phyloP scores from a whole-genome alignment of 2,329 filamentous ascomycete species.

The Exserohilum turcica region DNA sequence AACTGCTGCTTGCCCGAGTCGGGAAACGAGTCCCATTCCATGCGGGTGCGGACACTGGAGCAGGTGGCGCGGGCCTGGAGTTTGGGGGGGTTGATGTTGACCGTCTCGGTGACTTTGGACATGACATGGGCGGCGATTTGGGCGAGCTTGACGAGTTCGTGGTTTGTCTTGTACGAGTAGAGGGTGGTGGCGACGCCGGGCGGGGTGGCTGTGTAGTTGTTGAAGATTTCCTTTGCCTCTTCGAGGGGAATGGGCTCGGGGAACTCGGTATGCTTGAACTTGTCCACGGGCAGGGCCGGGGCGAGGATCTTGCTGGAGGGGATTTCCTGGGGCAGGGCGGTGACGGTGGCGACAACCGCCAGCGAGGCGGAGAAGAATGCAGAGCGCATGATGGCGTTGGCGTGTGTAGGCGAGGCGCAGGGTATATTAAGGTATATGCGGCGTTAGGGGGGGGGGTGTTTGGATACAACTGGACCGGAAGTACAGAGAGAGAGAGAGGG shows the following conservation, averaged over 20 bases:
- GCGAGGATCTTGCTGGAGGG: not conserved
- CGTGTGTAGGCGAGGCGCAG: no score
- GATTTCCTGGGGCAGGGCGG: conserved; percentile 7
- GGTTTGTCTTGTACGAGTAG: no score
- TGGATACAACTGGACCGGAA: not conserved
- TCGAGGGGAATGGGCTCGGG: conserved; percentile 14
- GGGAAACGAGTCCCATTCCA: conserved; percentile 39
- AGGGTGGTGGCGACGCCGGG: no score
- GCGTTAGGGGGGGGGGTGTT: conserved; percentile 18
- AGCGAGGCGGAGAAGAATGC: conserved; percentile 22
- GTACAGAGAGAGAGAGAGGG: not conserved
- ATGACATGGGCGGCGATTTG: no score
- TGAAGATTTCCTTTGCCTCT: conserved; percentile 8
- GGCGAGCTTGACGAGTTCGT: no score
- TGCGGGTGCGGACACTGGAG: conserved; percentile 35
- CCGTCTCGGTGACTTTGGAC: not conserved
- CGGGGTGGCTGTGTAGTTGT: not conserved
- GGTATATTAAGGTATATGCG: no score
- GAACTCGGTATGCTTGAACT: conserved; percentile 14
- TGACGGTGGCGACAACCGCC: conserved; percentile 18
- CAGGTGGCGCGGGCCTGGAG: conserved; percentile 23
- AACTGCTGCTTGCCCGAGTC: conserved; percentile 32
- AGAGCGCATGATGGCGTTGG: conserved; percentile 28
- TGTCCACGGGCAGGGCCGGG: conserved; percentile 17
- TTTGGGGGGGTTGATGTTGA: not conserved